Percentiles rank a stretch among this genome's conserved stretches.
Evolutionary conservation across 148 eudicot genomes (phyloP).

Genomic region (Fagopyrum homotropicum): DNA sequence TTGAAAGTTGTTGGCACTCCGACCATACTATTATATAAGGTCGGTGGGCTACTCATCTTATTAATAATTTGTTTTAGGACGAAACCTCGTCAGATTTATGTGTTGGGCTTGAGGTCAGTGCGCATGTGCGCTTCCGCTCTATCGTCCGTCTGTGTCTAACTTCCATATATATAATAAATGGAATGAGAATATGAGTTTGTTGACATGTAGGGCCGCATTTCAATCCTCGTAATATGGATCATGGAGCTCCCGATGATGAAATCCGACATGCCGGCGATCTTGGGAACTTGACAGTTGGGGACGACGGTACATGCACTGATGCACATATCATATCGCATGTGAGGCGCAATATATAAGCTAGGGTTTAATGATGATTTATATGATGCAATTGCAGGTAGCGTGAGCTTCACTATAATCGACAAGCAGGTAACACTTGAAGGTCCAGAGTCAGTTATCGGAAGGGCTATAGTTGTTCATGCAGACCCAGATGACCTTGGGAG

Average conservation of each 20-base stretch:
- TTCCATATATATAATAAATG: too few relatives aligned
- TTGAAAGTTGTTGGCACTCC: too few relatives aligned
- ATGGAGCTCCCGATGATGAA: slow-evolving; percentile 92
- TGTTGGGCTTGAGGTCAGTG: too few relatives aligned
- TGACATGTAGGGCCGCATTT: slow-evolving; percentile 68
- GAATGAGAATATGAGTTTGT: not conserved
- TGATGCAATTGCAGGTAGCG: not conserved
- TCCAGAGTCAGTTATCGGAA: slow-evolving; percentile 15
- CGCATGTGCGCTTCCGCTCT: too few relatives aligned
- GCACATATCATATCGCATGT: not conserved
- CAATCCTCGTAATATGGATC: slow-evolving; percentile 76
- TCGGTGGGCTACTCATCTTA: too few relatives aligned
- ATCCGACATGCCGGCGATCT: slow-evolving; percentile 97
- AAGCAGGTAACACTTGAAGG: slow-evolving; percentile 13
- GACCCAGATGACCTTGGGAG: slow-evolving; percentile 17
- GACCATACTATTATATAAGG: too few relatives aligned
- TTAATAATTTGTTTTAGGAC: too few relatives aligned
- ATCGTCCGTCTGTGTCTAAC: too few relatives aligned
- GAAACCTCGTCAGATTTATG: too few relatives aligned
- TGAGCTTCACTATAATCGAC: slow-evolving; percentile 11
- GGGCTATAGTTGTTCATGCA: slow-evolving; percentile 14
- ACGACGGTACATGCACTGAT: slow-evolving; percentile 40
- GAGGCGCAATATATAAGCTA: not conserved
- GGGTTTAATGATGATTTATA: not conserved
- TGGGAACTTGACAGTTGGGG: slow-evolving; percentile 81